A percentile compares a stretch with the other conserved stretches of the same genome.
phyloP scores from a whole-genome alignment of 1,139 yeast species.

The Pneumocystis jirovecii region DNA sequence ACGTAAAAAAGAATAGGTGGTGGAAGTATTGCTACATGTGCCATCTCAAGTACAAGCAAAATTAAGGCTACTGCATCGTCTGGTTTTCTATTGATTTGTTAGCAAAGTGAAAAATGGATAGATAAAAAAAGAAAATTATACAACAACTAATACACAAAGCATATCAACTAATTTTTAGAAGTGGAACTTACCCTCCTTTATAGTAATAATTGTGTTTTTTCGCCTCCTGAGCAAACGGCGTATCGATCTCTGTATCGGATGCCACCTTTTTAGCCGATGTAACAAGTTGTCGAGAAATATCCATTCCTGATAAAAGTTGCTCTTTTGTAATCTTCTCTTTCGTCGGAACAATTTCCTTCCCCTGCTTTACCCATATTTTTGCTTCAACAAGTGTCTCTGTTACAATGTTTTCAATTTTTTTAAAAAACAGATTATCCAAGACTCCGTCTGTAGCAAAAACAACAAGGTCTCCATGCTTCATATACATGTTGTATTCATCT shows the following conservation, averaged over 20 bases:
- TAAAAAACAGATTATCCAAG: slow-evolving; percentile 64
- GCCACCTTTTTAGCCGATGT: slow-evolving; percentile 54
- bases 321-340: slow-evolving; percentile 12
- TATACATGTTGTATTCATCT: slow-evolving; percentile 27
- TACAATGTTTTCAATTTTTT: slow-evolving; percentile 46
- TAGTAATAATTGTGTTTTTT: slow-evolving; percentile 47
- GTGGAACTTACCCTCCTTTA: slow-evolving; percentile 46
- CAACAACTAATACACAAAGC: too few relatives aligned
- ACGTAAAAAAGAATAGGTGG: not conserved
- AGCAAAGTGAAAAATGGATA: not conserved
- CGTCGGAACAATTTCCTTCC: slow-evolving; percentile 10
- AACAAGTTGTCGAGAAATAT: slow-evolving; percentile 46
- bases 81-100: slow-evolving; percentile 36
- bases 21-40: not conserved
- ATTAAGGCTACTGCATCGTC: slow-evolving; percentile 82
- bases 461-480: slow-evolving; percentile 56
- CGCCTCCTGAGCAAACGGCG: slow-evolving; percentile 77
- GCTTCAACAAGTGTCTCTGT: slow-evolving; percentile 19
- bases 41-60: slow-evolving; percentile 26
- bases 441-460: slow-evolving; percentile 88
- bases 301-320: slow-evolving; percentile 22
- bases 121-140: not conserved
- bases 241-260: slow-evolving; percentile 56
- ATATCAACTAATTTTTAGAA: not conserved
- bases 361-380: slow-evolving; percentile 14